phyloP scores from a whole-genome alignment of 2,329 filamentous ascomycete species.

The Bipolaris oryzae region DNA sequence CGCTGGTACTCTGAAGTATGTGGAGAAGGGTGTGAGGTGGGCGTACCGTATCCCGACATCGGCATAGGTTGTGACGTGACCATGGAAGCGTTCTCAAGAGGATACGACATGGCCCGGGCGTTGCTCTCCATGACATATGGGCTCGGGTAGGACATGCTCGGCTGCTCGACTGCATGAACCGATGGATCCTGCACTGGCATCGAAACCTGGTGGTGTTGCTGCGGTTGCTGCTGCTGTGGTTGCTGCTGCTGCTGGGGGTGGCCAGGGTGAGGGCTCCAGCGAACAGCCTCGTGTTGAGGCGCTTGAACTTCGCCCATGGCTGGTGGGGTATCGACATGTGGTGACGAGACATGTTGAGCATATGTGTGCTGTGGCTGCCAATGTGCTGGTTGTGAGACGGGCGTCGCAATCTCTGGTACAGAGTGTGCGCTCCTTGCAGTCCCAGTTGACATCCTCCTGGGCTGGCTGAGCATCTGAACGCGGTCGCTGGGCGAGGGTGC shows the following conservation, averaged over 20 bases:
- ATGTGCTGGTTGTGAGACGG: constrained; percentile 45
- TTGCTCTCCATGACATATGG: constrained; percentile 48
- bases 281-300: constrained; percentile 35
- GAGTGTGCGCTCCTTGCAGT: constrained; percentile 48
- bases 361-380: constrained; percentile 47
- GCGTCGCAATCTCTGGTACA: constrained; percentile 45
- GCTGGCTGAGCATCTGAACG: constrained; percentile 48
- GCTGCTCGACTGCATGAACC: constrained; percentile 38
- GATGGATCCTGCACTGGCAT: constrained; percentile 43
- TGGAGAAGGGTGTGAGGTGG: constrained; percentile 46
- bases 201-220: constrained; percentile 42
- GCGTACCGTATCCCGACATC: constrained; percentile 47
- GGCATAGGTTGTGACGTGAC: constrained; percentile 47
- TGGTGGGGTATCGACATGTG: constrained; percentile 41
- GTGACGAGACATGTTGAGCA: constrained; percentile 41
- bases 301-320: constrained; percentile 39
- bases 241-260: constrained; percentile 40
- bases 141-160: constrained; percentile 42
- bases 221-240: constrained; percentile 42
- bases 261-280: constrained; percentile 43
- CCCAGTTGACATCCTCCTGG: constrained; percentile 45
- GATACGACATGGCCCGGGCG: constrained; percentile 48
- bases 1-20: constrained; percentile 47
- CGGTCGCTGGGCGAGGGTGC: constrained; percentile 49
- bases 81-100: constrained; percentile 45